Percentiles rank a stretch among this genome's conserved stretches.
Conservation (phyloP, 1,284 basidiomycete species). For the Sutorius eximius region DNA sequence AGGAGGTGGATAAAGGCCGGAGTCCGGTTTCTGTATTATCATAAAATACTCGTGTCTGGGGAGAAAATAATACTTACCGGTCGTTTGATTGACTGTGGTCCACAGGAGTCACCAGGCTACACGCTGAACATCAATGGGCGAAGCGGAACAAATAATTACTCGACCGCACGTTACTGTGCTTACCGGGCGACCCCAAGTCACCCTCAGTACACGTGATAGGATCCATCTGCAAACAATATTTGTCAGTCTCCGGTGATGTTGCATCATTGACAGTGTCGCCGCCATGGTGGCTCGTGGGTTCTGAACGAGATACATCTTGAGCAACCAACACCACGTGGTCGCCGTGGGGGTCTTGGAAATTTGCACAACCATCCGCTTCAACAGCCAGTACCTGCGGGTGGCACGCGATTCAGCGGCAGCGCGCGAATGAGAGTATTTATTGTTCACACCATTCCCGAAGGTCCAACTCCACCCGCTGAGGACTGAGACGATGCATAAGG, state of each 20-base stretch:
- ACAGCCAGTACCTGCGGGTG: slow-evolving; percentile 7
- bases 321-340: not conserved
- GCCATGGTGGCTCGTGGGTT: not conserved
- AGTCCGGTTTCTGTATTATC: slow-evolving; percentile 14
- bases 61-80: slow-evolving; percentile 9
- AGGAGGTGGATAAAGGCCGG: slow-evolving; percentile 35
- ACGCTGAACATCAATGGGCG: slow-evolving; percentile 6
- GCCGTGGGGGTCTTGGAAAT: not conserved
- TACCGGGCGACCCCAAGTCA: slow-evolving; percentile 1
- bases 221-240: not conserved
- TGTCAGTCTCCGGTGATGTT: not conserved
- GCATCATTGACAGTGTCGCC: not conserved
- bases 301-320: not conserved
- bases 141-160: not conserved
- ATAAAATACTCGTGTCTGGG: not conserved
- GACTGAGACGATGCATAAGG: slow-evolving; percentile 42
- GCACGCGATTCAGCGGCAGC: slow-evolving; percentile 1
- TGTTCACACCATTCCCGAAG: slow-evolving; percentile 15
- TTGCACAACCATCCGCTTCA: not conserved
- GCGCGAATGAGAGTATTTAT: not conserved
- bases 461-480: slow-evolving; percentile 18
- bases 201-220: not conserved
- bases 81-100: slow-evolving; percentile 17
- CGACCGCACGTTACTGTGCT: slow-evolving; percentile 26
- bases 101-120: slow-evolving; percentile 13